Base-by-base conservation (phyloP, 2,329 filamentous ascomycete species). In the Talaromyces funiculosus region DNA sequence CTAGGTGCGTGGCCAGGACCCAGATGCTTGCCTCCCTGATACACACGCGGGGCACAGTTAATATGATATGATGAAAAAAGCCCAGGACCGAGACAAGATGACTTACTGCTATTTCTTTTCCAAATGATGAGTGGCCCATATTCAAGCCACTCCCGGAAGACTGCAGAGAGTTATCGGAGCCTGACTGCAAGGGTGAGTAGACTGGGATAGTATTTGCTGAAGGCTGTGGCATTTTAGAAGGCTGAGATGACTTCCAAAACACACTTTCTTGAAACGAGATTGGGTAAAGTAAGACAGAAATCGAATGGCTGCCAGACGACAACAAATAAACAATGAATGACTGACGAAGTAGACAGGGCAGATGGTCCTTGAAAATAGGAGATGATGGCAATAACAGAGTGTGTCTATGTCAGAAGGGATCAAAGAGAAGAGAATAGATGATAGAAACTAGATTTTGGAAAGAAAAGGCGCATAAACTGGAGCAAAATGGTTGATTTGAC, bases 1-100 rank as follows among this genome's bases (percentile, higher is more conserved):
- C 73, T 70, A 3, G 72, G 67, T 33, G 68, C 63, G 53, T 67
- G 67, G 31, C 65, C 68, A 43, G 66, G 67, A 60, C 61, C 66
- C 24, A 61, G 61, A 59, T 70, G 67, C 55, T 72, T 72, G 29
- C 63, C 61, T 49, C 64, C 64, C 69, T 73, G 20, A 58, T 55
- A 8, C n/a, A 51, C 33, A 18, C 45, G 29, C 53, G 5, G n/a
- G n/a, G 18, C 16, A 42, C 7, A 26, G 20, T 47, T 3, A 54
- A 33, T 26, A 61, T 40, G 45, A 18, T 16, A 37, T 20, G 33
- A 12, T 16, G 55, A 56, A 51, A 58, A 29, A 43, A 49, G 10
- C 6, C 9, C n/a, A 16, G 8, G 6, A 40, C 9, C 58, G 1
- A 33, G 26, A 20, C 29, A n/a, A 35, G 14, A 18, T 24, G 22